Evolutionary conservation across 495 filamentous ascomycete genomes (phyloP).

Genomic region (Alectoria sarmentosa): DNA sequence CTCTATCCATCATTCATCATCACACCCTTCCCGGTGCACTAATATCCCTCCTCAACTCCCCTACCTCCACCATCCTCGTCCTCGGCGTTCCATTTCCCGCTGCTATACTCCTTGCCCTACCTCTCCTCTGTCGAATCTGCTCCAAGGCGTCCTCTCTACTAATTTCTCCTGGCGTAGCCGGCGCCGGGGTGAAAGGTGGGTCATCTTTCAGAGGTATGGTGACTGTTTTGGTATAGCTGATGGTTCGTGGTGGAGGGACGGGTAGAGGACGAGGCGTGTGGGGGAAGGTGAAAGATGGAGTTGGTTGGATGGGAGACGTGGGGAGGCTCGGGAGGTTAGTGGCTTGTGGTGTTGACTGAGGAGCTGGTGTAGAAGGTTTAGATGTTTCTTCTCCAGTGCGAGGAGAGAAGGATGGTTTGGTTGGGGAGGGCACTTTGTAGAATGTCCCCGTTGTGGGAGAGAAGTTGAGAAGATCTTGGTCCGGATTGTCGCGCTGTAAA

Average conservation of each 20-base stretch:
- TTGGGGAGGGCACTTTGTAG: constrained; percentile 38
- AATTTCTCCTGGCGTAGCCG: constrained; percentile 35
- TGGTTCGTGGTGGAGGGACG: constrained; percentile 12
- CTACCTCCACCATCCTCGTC: constrained; percentile 18
- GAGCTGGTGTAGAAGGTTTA: constrained; percentile 25
- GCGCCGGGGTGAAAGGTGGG: constrained; percentile 21
- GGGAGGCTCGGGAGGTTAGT: constrained; percentile 13
- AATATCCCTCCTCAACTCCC: constrained; percentile 22
- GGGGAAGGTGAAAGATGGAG: constrained; percentile 21
- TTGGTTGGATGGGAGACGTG: constrained; percentile 12
- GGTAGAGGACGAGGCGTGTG: constrained; percentile 23
- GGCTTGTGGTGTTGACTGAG: constrained; percentile 22
- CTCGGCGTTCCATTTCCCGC: constrained; percentile 30
- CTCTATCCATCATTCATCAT: neutral
- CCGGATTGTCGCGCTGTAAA: constrained; percentile 28
- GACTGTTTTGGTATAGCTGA: constrained; percentile 28
- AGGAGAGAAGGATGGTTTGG: constrained; percentile 9
- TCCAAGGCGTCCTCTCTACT: constrained; percentile 46
- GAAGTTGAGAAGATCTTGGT: constrained; percentile 35
- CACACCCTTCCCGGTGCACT: constrained; percentile 24
- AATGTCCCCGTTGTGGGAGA: constrained; percentile 47
- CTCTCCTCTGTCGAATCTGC: constrained; percentile 44
- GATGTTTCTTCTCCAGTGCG: constrained; percentile 7
- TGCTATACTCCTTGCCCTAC: constrained; percentile 39
- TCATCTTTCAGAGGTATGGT: constrained; percentile 23